Evolutionary conservation across 768 basidiomycete species (phyloP).

Genomic region (Lactarius evosmus): DNA sequence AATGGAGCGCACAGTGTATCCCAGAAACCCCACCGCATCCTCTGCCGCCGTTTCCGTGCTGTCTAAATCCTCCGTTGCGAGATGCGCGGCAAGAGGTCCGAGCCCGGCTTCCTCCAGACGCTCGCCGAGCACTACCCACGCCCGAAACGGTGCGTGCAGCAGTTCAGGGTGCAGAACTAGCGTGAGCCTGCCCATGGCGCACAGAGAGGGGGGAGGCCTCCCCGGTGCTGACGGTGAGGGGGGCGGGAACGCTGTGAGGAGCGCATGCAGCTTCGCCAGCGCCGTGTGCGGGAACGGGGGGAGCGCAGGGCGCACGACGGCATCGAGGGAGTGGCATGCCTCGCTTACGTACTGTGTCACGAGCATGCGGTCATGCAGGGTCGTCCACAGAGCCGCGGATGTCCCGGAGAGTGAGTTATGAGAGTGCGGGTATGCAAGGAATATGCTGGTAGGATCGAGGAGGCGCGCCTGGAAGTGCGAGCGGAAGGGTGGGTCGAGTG

Average conservation of each 20-base stretch:
- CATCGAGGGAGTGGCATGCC: slow-evolving; percentile 50
- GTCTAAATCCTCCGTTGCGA: slow-evolving; percentile 37
- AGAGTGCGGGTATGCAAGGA: slow-evolving; percentile 40
- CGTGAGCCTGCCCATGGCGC: slow-evolving; percentile 52
- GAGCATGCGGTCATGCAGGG: slow-evolving; percentile 54
- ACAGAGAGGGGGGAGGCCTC: slow-evolving; percentile 35
- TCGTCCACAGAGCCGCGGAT: slow-evolving; percentile 34
- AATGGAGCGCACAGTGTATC: slow-evolving; percentile 46
- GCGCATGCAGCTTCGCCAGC: slow-evolving; percentile 46
- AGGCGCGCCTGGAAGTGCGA: slow-evolving; percentile 68
- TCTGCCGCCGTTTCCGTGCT: slow-evolving; percentile 34
- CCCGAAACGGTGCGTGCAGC: slow-evolving; percentile 57
- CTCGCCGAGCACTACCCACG: slow-evolving; percentile 58
- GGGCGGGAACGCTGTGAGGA: slow-evolving; percentile 51
- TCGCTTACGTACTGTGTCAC: slow-evolving; percentile 64
- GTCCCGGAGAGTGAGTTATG: slow-evolving; percentile 10
- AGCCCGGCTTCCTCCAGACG: slow-evolving; percentile 54
- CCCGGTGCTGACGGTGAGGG: slow-evolving; percentile 39
- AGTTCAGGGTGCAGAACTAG: slow-evolving; percentile 57
- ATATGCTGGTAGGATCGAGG: slow-evolving; percentile 54
- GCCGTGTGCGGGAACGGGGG: slow-evolving; percentile 67
- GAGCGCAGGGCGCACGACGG: slow-evolving; percentile 49
- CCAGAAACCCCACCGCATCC: slow-evolving; percentile 43
- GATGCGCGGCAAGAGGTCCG: slow-evolving; percentile 51
- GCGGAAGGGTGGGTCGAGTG: slow-evolving; percentile 62